Evolutionary conservation across 805 yeast species (phyloP), one percentile per base, ranked within the genome.

Genomic region (Lipomyces anomalus): DNA sequence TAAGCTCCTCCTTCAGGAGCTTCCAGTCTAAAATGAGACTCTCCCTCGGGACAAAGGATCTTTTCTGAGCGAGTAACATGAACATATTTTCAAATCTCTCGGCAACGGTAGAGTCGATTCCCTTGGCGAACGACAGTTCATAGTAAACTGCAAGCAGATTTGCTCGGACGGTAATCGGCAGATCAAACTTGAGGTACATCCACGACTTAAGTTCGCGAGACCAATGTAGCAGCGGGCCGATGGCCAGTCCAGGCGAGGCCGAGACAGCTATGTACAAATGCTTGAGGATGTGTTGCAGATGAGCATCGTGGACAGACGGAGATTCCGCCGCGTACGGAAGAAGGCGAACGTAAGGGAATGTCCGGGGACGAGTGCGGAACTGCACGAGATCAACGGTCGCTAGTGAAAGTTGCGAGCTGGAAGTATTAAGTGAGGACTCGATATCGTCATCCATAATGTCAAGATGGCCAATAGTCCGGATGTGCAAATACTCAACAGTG

Each of bases 181-280:
- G 72, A 42, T 82, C 83, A 57, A 83, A 79, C 57, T 85, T 84
- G 78, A 83, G 80, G 56, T 75, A 76, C 43, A 87, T 62, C 76
- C 95, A 82, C 34, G 82, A 80, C 41, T 78, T 74, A 51, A 90
- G 71, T 61, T 88, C 97, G 43, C 82, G 80, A 0, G 96, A 82
- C 95, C 96, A 89, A 47, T 82, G 84, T 43, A 81, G 74, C 5
- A 87, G 82, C 37, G 80, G 74, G 4, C 84, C 79, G 4, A 85
- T 81, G 0, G 92, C 66, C 13, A 87, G 68, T n/a, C n/a, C n/a
- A 61, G 87, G 95, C 50, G 82, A 67, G 2, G 92, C 76, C 46
- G 76, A 73, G 38, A 85, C 74, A 6, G 96, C 87, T 45, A 85
- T 77, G 61, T 84, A 84, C 17, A 92, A 63, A 62, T 85, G 87